Evolutionary conservation across 768 basidiomycete genomes (phyloP), one percentile per base, ranked within the genome.

Genomic region (Mycena indigotica): DNA sequence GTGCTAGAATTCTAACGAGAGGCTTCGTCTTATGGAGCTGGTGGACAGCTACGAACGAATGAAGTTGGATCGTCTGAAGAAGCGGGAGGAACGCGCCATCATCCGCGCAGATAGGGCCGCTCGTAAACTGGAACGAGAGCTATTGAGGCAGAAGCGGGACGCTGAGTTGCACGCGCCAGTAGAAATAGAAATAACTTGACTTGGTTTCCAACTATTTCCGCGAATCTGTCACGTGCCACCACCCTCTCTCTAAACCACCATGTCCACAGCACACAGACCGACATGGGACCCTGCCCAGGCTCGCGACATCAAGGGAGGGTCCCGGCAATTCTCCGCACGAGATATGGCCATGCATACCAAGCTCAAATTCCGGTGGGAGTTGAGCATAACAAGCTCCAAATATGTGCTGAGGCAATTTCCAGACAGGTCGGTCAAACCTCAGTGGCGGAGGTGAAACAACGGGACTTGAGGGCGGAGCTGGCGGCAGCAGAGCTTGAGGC

Each of bases 241-340:
- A 44, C 41, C 23, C 16, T 52, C 41, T 53, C 29, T 46, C 28
- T n/a, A 44, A 55, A 45, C 39, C 56, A 62, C 62, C 56, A 92
- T 93, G 91, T 93, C 92, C 52, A 94, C 91, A 77, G 91, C 91
- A 3, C 93, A 95, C 72, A 86, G 93, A 75, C 93, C 93, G 66
- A 95, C 93, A 84, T 98, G 95, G 95, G 92, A 95, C 64, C 96
- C 96, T 2, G 95, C 95, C 0, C 92, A 95, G 73, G 96, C 92
- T 29, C 85, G 86, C 66, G 93, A 97, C 74, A 87, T 93, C 60
- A 93, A 92, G 70, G 90, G 91, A 3, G 93, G 93, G 56, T 95
- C 94, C 51, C 85, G 93, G 57, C 93, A 96, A 69, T 94, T 88
- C 76, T 96, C 94, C 4, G 89, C 92, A 68, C 85, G 91, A 60